Percentiles rank a stretch among this genome's conserved stretches.
Evolutionary conservation across 106 monocot species (phyloP).

Genomic region (Vanilla planifolia): DNA sequence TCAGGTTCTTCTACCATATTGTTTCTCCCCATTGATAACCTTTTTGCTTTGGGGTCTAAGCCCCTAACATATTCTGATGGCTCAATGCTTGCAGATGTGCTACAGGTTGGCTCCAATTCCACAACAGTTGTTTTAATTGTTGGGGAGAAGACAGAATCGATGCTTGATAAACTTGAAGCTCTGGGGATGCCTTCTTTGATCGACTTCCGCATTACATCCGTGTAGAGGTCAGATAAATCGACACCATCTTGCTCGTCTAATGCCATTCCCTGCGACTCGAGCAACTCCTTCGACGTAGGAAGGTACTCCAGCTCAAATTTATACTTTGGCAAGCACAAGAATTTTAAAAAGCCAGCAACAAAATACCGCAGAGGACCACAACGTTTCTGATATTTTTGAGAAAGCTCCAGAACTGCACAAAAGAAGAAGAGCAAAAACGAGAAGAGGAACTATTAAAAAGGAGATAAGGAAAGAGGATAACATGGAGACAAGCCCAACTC

Average conservation of each 20-base stretch:
- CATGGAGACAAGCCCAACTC: too few species aligned
- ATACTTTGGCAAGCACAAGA: conserved; percentile 84
- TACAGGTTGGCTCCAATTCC: conserved; percentile 35
- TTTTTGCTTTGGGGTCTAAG: conserved; percentile 72
- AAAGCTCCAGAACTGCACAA: conserved; percentile 86
- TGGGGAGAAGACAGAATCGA: conserved; percentile 84
- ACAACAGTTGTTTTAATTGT: conserved; percentile 42
- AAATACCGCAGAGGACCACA: conserved; percentile 96
- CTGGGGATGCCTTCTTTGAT: conserved; percentile 60
- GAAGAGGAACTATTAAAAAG: too few species aligned
- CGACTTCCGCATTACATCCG: conserved; percentile 58
- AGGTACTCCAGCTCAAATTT: conserved; percentile 90
- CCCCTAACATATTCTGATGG: conserved; percentile 84
- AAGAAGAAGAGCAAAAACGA: neutral
- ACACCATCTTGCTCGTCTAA: conserved; percentile 27
- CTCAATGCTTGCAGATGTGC: conserved; percentile 53
- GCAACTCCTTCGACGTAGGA: conserved; percentile 38
- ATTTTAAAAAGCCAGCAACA: conserved; percentile 80
- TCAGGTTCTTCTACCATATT: conserved; percentile 62
- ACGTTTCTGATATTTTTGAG: conserved; percentile 86
- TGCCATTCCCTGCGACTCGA: conserved; percentile 22
- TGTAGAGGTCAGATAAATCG: conserved; percentile 48
- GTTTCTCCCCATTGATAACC: conserved; percentile 72
- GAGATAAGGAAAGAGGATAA: too few species aligned
- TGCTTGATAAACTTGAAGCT: conserved; percentile 86